Evolutionary conservation across 1,284 basidiomycete genomes (phyloP).

Genomic region (Tetrapyrgos nigripes): DNA sequence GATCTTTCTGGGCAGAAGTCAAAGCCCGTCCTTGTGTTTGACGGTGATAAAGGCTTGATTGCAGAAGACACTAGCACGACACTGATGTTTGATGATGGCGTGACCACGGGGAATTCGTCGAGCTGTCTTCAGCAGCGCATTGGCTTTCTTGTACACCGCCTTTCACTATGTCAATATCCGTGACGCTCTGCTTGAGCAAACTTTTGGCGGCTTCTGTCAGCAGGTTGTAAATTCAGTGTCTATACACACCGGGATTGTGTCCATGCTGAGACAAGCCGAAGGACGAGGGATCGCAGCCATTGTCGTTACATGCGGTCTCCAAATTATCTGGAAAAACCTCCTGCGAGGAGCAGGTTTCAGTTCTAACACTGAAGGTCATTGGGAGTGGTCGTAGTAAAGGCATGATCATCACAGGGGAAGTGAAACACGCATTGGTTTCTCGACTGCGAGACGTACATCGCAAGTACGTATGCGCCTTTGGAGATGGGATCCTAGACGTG

Average conservation of each 20-base stretch:
- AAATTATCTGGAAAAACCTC: slow-evolving; percentile 26
- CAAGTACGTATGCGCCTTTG: slow-evolving; percentile 28
- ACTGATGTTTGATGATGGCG: slow-evolving; percentile 12
- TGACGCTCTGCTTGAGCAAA: slow-evolving; percentile 17
- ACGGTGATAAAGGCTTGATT: slow-evolving; percentile 28
- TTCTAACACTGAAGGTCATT: slow-evolving; percentile 26
- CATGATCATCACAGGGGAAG: slow-evolving; percentile 24
- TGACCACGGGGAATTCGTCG: slow-evolving; percentile 20
- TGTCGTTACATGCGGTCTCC: slow-evolving; percentile 27
- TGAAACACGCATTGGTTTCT: slow-evolving; percentile 27
- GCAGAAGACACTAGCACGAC: slow-evolving; percentile 26
- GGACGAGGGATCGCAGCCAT: slow-evolving; percentile 22
- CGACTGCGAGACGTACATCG: slow-evolving; percentile 24
- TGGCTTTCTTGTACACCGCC: slow-evolving; percentile 29
- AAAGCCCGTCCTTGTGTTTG: slow-evolving; percentile 25
- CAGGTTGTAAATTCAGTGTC: slow-evolving; percentile 21
- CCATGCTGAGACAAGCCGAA: slow-evolving; percentile 21
- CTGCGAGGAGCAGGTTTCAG: slow-evolving; percentile 22
- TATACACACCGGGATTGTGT: slow-evolving; percentile 26
- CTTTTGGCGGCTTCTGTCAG: slow-evolving; percentile 23
- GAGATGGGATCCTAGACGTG: slow-evolving; percentile 29
- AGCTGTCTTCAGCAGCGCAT: slow-evolving; percentile 26
- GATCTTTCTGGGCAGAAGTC: slow-evolving; percentile 11
- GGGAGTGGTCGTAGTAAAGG: slow-evolving; percentile 25
- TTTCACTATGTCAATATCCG: slow-evolving; percentile 29